Percentiles rank a stretch among this genome's conserved stretches.
Evolutionary conservation across 2,329 filamentous ascomycete genomes (phyloP).

Genomic region (Ploettnerulaceae sp.): DNA sequence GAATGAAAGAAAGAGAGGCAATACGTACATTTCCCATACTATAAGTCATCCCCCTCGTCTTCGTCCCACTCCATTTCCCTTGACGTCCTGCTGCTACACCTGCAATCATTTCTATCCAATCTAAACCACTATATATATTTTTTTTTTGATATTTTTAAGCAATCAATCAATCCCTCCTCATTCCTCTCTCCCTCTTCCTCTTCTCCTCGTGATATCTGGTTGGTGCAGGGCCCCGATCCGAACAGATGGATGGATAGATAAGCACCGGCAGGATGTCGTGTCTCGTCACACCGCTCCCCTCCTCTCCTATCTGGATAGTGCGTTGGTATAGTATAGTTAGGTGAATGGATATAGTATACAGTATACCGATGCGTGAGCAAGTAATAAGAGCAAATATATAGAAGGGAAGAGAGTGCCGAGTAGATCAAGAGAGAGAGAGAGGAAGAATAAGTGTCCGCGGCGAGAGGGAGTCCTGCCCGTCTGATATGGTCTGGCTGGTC

Average conservation of each 20-base stretch:
- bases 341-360: no score
- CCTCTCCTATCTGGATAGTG: no score
- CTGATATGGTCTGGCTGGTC: no score
- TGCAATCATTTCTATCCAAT: slow-evolving; percentile 9
- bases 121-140: no score
- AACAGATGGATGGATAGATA: neutral
- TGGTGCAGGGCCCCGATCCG: neutral
- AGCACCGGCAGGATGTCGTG: slow-evolving; percentile 3
- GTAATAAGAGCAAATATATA: no score
- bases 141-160: no score
- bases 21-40: slow-evolving; percentile 28
- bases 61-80: neutral
- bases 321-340: neutral
- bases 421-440: no score
- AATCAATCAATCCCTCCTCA: no score
- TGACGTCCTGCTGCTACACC: slow-evolving; percentile 10
- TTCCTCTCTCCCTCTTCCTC: neutral
- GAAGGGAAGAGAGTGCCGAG: no score
- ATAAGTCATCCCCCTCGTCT: slow-evolving; percentile 24
- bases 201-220: neutral
- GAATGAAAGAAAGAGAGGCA: neutral
- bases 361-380: no score
- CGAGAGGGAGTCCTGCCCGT: no score
- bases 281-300: slow-evolving; percentile 7
- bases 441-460: no score